Percentiles rank a stretch among this genome's conserved stretches.
Conservation (phyloP, 805 yeast species). For the Saturnispora besseyi region DNA sequence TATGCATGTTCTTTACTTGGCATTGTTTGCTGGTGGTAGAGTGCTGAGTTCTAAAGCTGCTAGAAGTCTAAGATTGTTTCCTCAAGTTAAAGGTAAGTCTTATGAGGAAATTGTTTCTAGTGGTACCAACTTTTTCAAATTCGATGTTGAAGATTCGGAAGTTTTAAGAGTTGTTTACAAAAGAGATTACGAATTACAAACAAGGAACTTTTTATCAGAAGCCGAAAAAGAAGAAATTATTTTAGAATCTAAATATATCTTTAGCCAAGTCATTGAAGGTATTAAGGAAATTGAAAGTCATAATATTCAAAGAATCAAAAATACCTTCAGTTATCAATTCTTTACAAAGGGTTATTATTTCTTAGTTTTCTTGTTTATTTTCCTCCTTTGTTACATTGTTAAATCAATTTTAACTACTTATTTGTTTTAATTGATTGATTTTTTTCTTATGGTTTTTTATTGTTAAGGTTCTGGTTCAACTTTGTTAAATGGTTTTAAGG, state of each 20-base stretch:
- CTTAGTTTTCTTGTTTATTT: slow-evolving; percentile 25
- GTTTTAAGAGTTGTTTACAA: slow-evolving; percentile 58
- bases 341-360: slow-evolving; percentile 45
- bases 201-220: slow-evolving; percentile 64
- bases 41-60: slow-evolving; percentile 59
- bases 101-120: slow-evolving; percentile 49
- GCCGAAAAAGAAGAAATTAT: slow-evolving; percentile 61
- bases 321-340: slow-evolving; percentile 45
- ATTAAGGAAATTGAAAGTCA: slow-evolving; percentile 59
- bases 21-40: slow-evolving; percentile 80
- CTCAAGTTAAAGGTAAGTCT: slow-evolving; percentile 58
- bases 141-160: slow-evolving; percentile 57
- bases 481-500: not conserved
- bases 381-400: slow-evolving; percentile 28
- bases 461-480: not conserved
- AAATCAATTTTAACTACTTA: slow-evolving; percentile 2
- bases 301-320: slow-evolving; percentile 49
- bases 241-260: slow-evolving; percentile 57
- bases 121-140: slow-evolving; percentile 66
- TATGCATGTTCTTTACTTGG: slow-evolving; percentile 78
- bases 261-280: slow-evolving; percentile 50
- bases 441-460: not conserved
- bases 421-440: not conserved
- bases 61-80: slow-evolving; percentile 64
- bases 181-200: slow-evolving; percentile 67